These are phyloP conservation scores for Boletus rubropictus DNA, from an alignment of 768 basidiomycete genomes.

Conservation along the genomic window DNA sequence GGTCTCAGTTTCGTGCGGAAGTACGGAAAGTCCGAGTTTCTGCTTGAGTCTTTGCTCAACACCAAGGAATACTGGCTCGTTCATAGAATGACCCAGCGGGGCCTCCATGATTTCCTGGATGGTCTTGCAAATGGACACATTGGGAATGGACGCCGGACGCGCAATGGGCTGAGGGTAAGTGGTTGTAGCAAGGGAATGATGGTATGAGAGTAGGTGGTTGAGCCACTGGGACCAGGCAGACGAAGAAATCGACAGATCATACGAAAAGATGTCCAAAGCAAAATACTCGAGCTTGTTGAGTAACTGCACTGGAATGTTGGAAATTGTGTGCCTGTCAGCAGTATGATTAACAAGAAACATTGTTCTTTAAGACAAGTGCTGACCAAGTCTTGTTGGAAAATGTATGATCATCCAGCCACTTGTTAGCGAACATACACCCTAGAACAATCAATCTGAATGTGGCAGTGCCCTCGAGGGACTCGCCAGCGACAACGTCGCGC, in stretches of 20 bases:
- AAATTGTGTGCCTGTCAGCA: slow-evolving; percentile 66
- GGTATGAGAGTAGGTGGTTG: slow-evolving; percentile 56
- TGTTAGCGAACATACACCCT: slow-evolving; percentile 82
- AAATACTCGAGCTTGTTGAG: slow-evolving; percentile 70
- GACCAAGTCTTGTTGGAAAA: slow-evolving; percentile 89
- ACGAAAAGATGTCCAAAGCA: slow-evolving; percentile 62
- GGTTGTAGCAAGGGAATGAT: slow-evolving; percentile 55
- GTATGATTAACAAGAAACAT: slow-evolving; percentile 1
- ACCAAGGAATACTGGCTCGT: slow-evolving; percentile 65
- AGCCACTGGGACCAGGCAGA: slow-evolving; percentile 71
- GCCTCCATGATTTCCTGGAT: slow-evolving; percentile 66
- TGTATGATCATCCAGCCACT: slow-evolving; percentile 85
- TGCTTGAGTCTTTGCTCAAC: slow-evolving; percentile 60
- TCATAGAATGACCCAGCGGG: slow-evolving; percentile 29
- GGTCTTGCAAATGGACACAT: slow-evolving; percentile 59
- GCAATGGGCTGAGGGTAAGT: slow-evolving; percentile 69
- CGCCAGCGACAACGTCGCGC: slow-evolving; percentile 36
- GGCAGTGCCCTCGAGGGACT: slow-evolving; percentile 50
- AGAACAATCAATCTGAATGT: slow-evolving; percentile 72
- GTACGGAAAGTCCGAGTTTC: slow-evolving; percentile 41
- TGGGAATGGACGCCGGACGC: slow-evolving; percentile 67
- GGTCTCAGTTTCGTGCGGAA: slow-evolving; percentile 39
- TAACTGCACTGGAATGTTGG: slow-evolving; percentile 62
- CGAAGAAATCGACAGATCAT: slow-evolving; percentile 64
- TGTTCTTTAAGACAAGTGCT: slow-evolving; percentile 17